Evolutionary conservation across 331 rosid species (phyloP), one percentile per base, ranked within the genome.

Genomic region (Malus hybrid): DNA sequence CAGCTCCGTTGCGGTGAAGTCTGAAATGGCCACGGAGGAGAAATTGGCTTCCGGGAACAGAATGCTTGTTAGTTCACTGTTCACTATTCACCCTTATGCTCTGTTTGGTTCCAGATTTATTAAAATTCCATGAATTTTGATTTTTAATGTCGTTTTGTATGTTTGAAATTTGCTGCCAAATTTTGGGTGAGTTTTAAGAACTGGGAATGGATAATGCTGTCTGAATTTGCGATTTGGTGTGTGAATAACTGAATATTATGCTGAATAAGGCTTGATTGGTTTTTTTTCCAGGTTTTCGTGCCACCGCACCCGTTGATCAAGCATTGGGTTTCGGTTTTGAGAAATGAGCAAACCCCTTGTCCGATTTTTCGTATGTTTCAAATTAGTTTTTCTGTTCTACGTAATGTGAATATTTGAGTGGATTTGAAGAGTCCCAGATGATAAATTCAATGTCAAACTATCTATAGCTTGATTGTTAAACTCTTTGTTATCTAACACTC

Each of bases 251-350:
- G 48, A 42, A 71, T 15, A 32, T 6, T 71, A 13, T n/a, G 32
- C 44, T 15, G 20, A 29, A 19, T 52, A 16, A 29, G 44, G 9
- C 16, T 69, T 81, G 76, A 36, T 63, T 48, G 65, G 20, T 46
- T 71, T 66, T 74, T 71, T 61, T 71, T 56, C n/a, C 79, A 94
- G 97, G 96, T 94, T 4, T 92, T 66, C 62, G 99, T 94, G 55
- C 99, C 99, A 14, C 97, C 97, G 0, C 99, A 94, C 79, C 87
- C 93, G 16, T 83, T 94, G 89, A 88, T 94, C 85, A 92, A 94
- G 86, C 99, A 90, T 73, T 94, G 99, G 97, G 97, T 94, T 85
- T 94, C 99, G 0, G 86, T 94, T 79, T 82, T 94, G 78, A 90
- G 99, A 82, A 94, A 94, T 24, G 97, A 92, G 50, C 91, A 90